Evolutionary conservation across 2,329 filamentous ascomycete genomes (phyloP).

Genomic region (Ceratocystis smalleyi): DNA sequence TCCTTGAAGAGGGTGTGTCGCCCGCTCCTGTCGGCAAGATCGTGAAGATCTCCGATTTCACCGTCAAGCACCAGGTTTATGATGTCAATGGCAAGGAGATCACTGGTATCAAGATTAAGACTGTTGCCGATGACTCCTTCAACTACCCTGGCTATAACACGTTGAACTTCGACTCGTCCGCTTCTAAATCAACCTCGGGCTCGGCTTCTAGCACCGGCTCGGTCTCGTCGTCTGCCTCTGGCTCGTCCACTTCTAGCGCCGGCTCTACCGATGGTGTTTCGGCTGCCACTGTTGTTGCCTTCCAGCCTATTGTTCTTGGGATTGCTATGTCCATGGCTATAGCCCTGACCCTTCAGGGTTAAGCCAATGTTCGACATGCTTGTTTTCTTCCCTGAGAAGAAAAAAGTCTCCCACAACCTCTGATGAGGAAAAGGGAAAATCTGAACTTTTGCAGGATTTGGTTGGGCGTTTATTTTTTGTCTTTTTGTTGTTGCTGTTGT

Average conservation of each 20-base stretch:
- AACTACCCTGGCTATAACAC: slow-evolving; percentile 34
- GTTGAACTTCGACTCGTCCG: slow-evolving; percentile 18
- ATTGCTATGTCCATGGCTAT: slow-evolving; percentile 16
- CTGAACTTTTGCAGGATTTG: not conserved
- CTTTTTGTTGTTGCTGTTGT: not conserved
- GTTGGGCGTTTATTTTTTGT: not conserved
- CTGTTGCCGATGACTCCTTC: slow-evolving; percentile 29
- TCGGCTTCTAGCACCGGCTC: slow-evolving; percentile 9
- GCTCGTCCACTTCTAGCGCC: not conserved
- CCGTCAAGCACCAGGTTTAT: slow-evolving; percentile 33
- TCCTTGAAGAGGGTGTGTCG: slow-evolving; percentile 63
- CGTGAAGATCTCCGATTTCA: slow-evolving; percentile 49
- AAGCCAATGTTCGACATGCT: not conserved
- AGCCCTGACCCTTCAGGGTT: slow-evolving; percentile 16
- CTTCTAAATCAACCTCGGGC: slow-evolving; percentile 5
- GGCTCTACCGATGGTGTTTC: slow-evolving; percentile 7
- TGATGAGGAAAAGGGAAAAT: not conserved
- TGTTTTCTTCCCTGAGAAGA: not conserved
- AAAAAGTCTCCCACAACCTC: not conserved
- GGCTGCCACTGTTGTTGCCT: slow-evolving; percentile 10
- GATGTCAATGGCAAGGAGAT: slow-evolving; percentile 29
- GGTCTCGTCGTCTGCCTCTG: slow-evolving; percentile 5
- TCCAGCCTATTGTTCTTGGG: slow-evolving; percentile 16
- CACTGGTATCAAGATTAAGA: slow-evolving; percentile 33
- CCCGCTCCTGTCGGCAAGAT: slow-evolving; percentile 51